Evolutionary conservation across 2,329 filamentous ascomycete species (phyloP).

Genomic region (Apiospora hydei): DNA sequence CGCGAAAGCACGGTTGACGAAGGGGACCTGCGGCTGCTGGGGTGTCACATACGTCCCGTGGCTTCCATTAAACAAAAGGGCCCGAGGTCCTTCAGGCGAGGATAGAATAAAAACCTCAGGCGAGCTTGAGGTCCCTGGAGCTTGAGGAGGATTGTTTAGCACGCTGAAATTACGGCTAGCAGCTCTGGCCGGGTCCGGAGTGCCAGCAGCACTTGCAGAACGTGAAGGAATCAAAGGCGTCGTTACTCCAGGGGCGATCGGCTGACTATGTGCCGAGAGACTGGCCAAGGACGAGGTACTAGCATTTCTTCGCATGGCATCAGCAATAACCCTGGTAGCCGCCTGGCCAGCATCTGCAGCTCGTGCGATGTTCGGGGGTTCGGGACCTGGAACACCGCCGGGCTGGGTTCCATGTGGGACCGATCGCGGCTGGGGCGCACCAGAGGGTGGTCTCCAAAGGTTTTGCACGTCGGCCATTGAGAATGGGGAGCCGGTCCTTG

Average conservation of each 20-base stretch:
- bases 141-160: conserved; percentile 33
- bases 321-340: conserved; percentile 51
- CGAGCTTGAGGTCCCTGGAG: conserved; percentile 37
- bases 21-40: conserved; percentile 32
- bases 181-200: conserved; percentile 52
- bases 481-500: conserved; percentile 35
- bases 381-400: conserved; percentile 47
- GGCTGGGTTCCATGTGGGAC: conserved; percentile 38
- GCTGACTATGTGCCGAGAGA: conserved; percentile 43
- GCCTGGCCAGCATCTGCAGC: conserved; percentile 52
- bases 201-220: conserved; percentile 54
- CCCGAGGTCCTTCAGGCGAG: conserved; percentile 66
- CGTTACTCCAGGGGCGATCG: conserved; percentile 52
- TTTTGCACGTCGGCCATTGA: conserved; percentile 31
- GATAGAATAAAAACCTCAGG: conserved; percentile 67
- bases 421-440: conserved; percentile 33
- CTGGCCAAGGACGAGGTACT: conserved; percentile 53
- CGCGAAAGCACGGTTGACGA: not conserved
- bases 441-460: conserved; percentile 26
- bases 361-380: conserved; percentile 55
- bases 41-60: conserved; percentile 61
- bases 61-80: conserved; percentile 60
- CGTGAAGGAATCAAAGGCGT: conserved; percentile 51
- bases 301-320: conserved; percentile 59
- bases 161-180: conserved; percentile 38